Percentiles rank a stretch among this genome's conserved stretches.
These are phyloP conservation scores for Talaromyces sp. DNA, from an alignment of 2,329 filamentous ascomycete genomes.

Conservation along the genomic window DNA sequence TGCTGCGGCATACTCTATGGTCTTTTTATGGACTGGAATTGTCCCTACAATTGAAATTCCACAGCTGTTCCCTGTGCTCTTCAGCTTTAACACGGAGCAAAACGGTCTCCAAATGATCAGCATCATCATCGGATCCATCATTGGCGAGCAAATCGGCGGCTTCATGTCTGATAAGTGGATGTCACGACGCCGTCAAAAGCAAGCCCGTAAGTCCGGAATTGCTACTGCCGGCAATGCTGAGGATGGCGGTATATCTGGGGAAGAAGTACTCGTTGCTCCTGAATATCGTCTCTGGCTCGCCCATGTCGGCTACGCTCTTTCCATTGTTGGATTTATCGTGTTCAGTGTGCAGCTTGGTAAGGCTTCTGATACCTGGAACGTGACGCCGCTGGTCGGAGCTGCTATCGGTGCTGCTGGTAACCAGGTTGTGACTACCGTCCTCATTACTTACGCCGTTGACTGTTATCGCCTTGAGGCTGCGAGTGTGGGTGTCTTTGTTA, in stretches of 20 bases:
- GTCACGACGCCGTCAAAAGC: neutral
- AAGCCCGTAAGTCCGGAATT: neutral
- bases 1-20: neutral
- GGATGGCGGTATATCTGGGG: neutral
- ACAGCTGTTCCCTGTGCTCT: neutral
- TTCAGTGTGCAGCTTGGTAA: neutral
- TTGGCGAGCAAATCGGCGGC: slow-evolving; percentile 61
- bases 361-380: neutral
- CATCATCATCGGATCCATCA: slow-evolving; percentile 57
- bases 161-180: slow-evolving; percentile 54
- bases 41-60: neutral
- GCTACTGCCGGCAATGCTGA: neutral
- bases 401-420: neutral
- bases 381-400: neutral
- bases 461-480: neutral
- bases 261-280: neutral
- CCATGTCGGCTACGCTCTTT: neutral
- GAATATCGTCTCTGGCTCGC: neutral
- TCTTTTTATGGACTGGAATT: neutral
- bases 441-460: neutral
- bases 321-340: neutral
- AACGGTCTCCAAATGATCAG: slow-evolving; percentile 60
- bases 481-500: neutral
- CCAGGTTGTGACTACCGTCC: neutral
- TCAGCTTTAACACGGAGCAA: neutral